These are phyloP conservation scores for Neophaeococcomyces mojaviensis DNA, from an alignment of 2,329 filamentous ascomycete species.

Conservation along the genomic window DNA sequence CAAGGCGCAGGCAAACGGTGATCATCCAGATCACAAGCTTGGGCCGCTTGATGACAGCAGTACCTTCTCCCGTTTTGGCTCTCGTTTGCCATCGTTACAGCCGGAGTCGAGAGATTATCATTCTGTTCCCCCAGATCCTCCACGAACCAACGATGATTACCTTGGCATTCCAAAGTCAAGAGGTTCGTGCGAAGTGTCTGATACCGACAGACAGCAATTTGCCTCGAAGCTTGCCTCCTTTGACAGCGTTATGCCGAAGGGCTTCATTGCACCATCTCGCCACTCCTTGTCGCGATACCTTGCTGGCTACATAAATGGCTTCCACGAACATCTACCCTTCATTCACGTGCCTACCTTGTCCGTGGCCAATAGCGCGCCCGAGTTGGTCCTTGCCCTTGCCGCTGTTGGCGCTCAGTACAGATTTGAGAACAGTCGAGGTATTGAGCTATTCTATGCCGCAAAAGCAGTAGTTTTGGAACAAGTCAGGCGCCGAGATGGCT, in stretches of 20 bases:
- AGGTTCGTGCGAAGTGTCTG: conserved; percentile 41
- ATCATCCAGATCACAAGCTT: conserved; percentile 33
- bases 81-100: conserved; percentile 40
- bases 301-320: conserved; percentile 45
- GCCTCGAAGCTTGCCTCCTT: conserved; percentile 39
- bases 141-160: conserved; percentile 35
- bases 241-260: conserved; percentile 38
- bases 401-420: conserved; percentile 44
- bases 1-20: conserved; percentile 32
- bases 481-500: conserved; percentile 43
- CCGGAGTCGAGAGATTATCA: conserved; percentile 40
- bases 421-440: conserved; percentile 44
- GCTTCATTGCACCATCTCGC: conserved; percentile 42
- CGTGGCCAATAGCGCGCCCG: conserved; percentile 37
- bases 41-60: conserved; percentile 27
- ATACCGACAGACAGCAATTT: conserved; percentile 39
- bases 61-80: conserved; percentile 44
- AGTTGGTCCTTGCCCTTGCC: conserved; percentile 45
- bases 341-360: conserved; percentile 44
- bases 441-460: conserved; percentile 51
- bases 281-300: conserved; percentile 43
- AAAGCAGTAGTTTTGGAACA: conserved; percentile 48
- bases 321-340: conserved; percentile 46
- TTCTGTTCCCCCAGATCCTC: conserved; percentile 23
- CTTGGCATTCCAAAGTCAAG: conserved; percentile 27